Base-by-base conservation (phyloP, 2,329 filamentous ascomycete genomes). In the Conoideocrella luteorostrata region DNA sequence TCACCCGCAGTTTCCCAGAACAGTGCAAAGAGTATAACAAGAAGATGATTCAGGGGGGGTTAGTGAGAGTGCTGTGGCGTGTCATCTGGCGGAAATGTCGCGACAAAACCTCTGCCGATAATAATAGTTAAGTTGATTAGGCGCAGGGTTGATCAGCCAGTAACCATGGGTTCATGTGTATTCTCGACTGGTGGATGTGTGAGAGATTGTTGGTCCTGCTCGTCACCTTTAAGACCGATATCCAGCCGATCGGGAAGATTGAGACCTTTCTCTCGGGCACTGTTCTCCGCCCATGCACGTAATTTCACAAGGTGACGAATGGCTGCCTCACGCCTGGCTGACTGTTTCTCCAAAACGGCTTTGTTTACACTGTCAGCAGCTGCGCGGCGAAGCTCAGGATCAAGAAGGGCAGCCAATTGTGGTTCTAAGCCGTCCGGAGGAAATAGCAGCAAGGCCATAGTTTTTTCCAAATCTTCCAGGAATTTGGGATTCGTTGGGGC, bases 301-400 rank as follows among this genome's bases (percentile, higher is more conserved):
- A 95, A 76, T 56, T 84, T 83, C 32, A 95, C 82, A 3, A 98
- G 72, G 50, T 86, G 80, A 44, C 86, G 78, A 51, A 98, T 87
- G 21, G 87, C 85, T 11, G 90, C 85, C 62, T 95, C 88, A 48
- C 84, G 79, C 49, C 82, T 75, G 52, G 81, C 73, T 18, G 84
- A 83, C 59, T 90, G 84, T 40, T 77, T 81, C 44, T 78, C 72
- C 21, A 97, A 69, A 42, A 98, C 88, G 10, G 89, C 88, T 63
- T 89, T 83, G 60, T 98, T 98, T 43, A 98, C 93, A 53, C 78
- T 77, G 48, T 83, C 82, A 4, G 93, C 93, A n/a, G 96, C 89
- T 34, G 84, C 79, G 52, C 83, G 80, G 48, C 93, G 82, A 35
- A 97, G 74, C 38, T 81, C 77, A 3, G 90, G 86, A 52, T 95